These are phyloP conservation scores for Calocera cornea DNA, from an alignment of 768 basidiomycete species.

Conservation along the genomic window DNA sequence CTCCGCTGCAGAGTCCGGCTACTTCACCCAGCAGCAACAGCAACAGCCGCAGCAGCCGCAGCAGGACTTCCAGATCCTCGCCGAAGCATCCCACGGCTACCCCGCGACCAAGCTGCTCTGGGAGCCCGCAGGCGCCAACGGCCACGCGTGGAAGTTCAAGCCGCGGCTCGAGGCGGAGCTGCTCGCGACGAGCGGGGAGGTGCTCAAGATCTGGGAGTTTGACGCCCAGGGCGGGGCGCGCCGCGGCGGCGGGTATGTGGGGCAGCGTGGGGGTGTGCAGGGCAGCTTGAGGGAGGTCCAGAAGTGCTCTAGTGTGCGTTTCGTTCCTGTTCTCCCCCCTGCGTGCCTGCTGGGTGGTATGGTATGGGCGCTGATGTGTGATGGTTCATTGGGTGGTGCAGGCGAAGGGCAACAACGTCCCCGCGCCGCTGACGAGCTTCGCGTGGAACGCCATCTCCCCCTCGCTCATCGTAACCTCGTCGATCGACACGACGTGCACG, in stretches of 20 bases:
- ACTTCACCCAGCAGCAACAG: conserved; percentile 41
- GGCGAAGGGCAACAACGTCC: conserved; percentile 73
- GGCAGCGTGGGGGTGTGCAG: conserved; percentile 12
- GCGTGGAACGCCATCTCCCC: conserved; percentile 95
- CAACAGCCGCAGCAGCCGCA: conserved; percentile 1
- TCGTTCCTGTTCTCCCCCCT: conserved; percentile 5
- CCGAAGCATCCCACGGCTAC: conserved; percentile 75
- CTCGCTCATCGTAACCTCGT: conserved; percentile 85
- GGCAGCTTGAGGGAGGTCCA: conserved; percentile 8
- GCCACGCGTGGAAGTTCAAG: conserved; percentile 57
- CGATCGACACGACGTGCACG: conserved; percentile 96
- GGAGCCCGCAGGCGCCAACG: conserved; percentile 64
- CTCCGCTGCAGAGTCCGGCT: too few relatives aligned
- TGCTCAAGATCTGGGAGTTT: conserved; percentile 84
- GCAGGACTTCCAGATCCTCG: conserved; percentile 74
- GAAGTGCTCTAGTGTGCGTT: conserved; percentile 39
- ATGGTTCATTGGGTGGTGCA: too few relatives aligned
- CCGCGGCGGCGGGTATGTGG: conserved; percentile 15
- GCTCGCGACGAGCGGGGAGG: conserved; percentile 88
- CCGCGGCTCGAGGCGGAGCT: conserved; percentile 51
- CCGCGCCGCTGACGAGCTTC: conserved; percentile 89
- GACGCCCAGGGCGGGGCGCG: conserved; percentile 31
- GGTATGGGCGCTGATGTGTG: too few relatives aligned
- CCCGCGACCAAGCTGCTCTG: conserved; percentile 88
- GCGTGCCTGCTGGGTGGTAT: not conserved